Evolutionary conservation across 345 rosid species (phyloP).

Genomic region (Aquilaria yunnanensis): DNA sequence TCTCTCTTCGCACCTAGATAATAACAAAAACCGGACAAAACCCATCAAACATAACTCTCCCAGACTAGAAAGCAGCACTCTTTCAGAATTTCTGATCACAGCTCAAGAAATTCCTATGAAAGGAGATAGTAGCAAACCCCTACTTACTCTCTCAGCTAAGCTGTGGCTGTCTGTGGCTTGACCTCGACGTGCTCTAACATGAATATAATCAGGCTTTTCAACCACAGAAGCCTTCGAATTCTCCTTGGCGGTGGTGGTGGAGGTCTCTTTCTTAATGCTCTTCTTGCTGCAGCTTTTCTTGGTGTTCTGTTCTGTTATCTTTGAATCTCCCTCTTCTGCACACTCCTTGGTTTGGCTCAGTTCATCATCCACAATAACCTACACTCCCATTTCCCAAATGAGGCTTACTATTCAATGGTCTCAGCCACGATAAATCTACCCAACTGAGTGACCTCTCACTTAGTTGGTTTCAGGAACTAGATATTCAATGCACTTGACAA

Average conservation of each 20-base stretch:
- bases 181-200: constrained; percentile 94
- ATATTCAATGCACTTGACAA: background rate
- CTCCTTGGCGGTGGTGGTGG: constrained; percentile 49
- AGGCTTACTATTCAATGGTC: background rate
- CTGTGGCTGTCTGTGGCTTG: constrained; percentile 99
- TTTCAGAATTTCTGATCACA: background rate
- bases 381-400: constrained; percentile 8
- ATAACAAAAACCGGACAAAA: background rate
- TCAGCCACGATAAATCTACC: constrained; percentile 7
- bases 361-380: constrained; percentile 42
- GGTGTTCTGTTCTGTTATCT: constrained; percentile 41
- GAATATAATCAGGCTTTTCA: constrained; percentile 81
- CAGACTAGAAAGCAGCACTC: background rate
- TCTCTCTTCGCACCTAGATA: constrained; percentile 78
- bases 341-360: constrained; percentile 27
- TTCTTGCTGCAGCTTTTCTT: constrained; percentile 30
- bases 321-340: constrained; percentile 55
- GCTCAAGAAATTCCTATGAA: too few relatives aligned
- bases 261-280: constrained; percentile 34
- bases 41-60: background rate
- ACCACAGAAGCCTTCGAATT: constrained; percentile 56
- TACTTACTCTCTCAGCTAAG: constrained; percentile 91
- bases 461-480: background rate
- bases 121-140: background rate
- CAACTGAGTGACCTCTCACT: background rate